phyloP scores from a whole-genome alignment of 2,329 filamentous ascomycete genomes.

The Periglandula ipomoeae region DNA sequence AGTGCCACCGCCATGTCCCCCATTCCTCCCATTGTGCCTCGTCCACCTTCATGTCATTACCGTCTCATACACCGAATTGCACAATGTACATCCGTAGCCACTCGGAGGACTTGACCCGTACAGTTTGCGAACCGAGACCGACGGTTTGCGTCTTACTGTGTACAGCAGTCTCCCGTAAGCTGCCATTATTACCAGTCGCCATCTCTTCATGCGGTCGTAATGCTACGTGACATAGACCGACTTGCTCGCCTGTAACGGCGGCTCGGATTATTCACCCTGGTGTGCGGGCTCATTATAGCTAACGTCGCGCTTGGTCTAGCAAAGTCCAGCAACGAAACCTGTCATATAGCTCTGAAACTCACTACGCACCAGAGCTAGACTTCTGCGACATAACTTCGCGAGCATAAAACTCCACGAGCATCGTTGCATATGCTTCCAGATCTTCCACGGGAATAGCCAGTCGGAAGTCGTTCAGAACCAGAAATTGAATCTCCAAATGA shows the following conservation, averaged over 20 bases:
- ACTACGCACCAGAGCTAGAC: constrained; percentile 1
- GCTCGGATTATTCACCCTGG: neutral
- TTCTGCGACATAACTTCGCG: constrained; percentile 61
- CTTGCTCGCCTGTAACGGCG: neutral
- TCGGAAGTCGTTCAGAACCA: constrained; percentile 91
- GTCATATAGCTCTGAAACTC: neutral
- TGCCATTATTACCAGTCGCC: neutral
- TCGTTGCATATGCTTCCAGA: constrained; percentile 92
- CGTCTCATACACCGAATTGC: neutral
- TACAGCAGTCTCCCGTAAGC: neutral
- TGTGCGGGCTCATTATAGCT: neutral
- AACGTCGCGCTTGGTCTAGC: neutral
- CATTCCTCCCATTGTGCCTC: neutral
- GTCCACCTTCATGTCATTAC: neutral
- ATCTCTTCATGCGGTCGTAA: neutral
- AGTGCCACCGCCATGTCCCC: neutral
- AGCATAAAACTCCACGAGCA: constrained; percentile 97
- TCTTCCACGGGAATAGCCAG: constrained; percentile 90
- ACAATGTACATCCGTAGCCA: neutral
- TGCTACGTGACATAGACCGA: neutral
- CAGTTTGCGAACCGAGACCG: neutral
- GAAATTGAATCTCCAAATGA: constrained; percentile 90
- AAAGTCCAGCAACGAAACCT: neutral
- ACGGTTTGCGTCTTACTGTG: neutral
- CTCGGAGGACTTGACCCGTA: neutral